phyloP scores from a whole-genome alignment of 306 rosid genomes.

The Vicia villosa region DNA sequence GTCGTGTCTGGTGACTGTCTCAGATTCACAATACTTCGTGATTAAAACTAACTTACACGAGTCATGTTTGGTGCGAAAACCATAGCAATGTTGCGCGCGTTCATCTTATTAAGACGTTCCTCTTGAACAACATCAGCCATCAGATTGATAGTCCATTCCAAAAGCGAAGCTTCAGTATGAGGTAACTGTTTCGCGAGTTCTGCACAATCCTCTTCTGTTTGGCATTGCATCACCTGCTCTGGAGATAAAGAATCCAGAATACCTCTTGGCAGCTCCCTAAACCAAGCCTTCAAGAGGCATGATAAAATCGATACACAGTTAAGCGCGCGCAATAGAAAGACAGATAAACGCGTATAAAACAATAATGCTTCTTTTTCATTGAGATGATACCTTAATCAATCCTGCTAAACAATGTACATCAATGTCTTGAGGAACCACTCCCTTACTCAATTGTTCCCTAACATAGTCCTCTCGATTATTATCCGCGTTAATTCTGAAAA shows the following conservation, averaged over 20 bases:
- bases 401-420: constrained; percentile 82
- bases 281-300: constrained; percentile 61
- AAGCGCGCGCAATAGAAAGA: no score
- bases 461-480: constrained; percentile 74
- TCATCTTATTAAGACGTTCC: constrained; percentile 75
- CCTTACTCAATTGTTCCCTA: constrained; percentile 65
- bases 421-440: constrained; percentile 65
- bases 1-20: neutral
- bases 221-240: constrained; percentile 69
- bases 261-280: constrained; percentile 74
- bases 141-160: constrained; percentile 78
- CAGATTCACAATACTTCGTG: neutral
- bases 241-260: constrained; percentile 70
- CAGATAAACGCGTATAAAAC: no score
- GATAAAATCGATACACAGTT: no score
- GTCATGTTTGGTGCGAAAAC: constrained; percentile 95
- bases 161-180: constrained; percentile 63
- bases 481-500: constrained; percentile 74
- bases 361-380: neutral
- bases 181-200: constrained; percentile 61
- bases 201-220: constrained; percentile 65
- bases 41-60: constrained; percentile 45
- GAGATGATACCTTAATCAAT: constrained; percentile 64
- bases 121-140: constrained; percentile 85
- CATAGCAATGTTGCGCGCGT: constrained; percentile 74